A percentile compares a stretch with the other conserved stretches of the same genome.
Evolutionary conservation across 148 eudicot species (phyloP).

Genomic region (Hydrangea macrophylla): DNA sequence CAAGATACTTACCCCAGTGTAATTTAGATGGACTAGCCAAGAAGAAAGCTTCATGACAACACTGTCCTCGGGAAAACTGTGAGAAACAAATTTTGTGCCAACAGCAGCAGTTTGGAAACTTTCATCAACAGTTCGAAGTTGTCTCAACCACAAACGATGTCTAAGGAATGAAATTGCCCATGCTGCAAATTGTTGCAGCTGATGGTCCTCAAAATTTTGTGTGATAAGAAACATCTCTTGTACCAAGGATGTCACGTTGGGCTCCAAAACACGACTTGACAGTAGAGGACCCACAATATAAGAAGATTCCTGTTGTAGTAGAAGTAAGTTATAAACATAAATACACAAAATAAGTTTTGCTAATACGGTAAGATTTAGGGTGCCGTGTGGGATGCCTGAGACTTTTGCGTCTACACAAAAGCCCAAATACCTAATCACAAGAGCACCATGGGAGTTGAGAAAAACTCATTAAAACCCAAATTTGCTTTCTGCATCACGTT

Average conservation of each 20-base stretch:
- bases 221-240: constrained; percentile 91
- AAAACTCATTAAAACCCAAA: too few relatives aligned
- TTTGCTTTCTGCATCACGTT: too few relatives aligned
- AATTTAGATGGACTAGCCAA: constrained; percentile 74
- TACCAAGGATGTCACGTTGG: constrained; percentile 41
- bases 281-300: constrained; percentile 57
- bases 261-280: constrained; percentile 52
- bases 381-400: too few relatives aligned
- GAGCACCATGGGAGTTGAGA: too few relatives aligned
- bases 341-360: constrained; percentile 5
- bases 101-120: constrained; percentile 21
- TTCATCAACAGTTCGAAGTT: constrained; percentile 26
- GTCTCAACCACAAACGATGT: constrained; percentile 44
- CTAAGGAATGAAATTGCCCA: constrained; percentile 86
- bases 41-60: constrained; percentile 64
- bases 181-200: constrained; percentile 72
- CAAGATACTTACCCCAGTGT: constrained; percentile 42
- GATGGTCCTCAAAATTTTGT: constrained; percentile 62
- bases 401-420: too few relatives aligned
- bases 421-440: too few relatives aligned
- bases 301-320: constrained; percentile 50
- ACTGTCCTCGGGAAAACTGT: constrained; percentile 57
- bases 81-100: constrained; percentile 33
- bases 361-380: constrained; percentile 1
- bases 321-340: not conserved